phyloP scores from a whole-genome alignment of 805 yeast genomes.

The Pichia occidentalis region DNA sequence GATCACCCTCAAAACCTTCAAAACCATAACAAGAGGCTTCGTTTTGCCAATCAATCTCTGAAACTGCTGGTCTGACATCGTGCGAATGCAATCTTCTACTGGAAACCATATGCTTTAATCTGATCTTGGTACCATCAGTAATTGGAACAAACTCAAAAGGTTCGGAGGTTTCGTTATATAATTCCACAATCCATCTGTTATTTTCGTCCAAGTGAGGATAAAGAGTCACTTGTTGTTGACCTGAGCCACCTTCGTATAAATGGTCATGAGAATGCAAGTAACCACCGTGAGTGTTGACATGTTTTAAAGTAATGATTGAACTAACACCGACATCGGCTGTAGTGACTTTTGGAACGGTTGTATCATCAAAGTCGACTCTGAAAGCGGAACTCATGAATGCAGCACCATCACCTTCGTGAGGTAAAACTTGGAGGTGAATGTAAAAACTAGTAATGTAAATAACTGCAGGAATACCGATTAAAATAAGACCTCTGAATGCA shows the following conservation, averaged over 20 bases:
- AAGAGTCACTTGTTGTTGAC: conserved; percentile 76
- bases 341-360: conserved; percentile 52
- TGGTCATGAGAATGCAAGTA: conserved; percentile 77
- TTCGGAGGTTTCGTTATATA: conserved; percentile 52
- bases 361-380: conserved; percentile 54
- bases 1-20: conserved; percentile 73
- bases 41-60: conserved; percentile 77
- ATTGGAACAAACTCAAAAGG: conserved; percentile 56
- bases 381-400: conserved; percentile 70
- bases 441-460: conserved; percentile 55
- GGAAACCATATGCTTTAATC: conserved; percentile 54
- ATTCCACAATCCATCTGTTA: conserved; percentile 67
- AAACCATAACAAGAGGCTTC: conserved; percentile 74
- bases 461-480: conserved; percentile 52
- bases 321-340: conserved; percentile 67
- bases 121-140: conserved; percentile 61
- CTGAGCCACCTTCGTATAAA: conserved; percentile 68
- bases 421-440: conserved; percentile 53
- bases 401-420: conserved; percentile 62
- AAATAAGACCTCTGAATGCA: conserved; percentile 41
- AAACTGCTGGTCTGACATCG: conserved; percentile 73
- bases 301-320: conserved; percentile 61
- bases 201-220: conserved; percentile 74
- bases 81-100: conserved; percentile 73
- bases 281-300: conserved; percentile 67